Base-by-base conservation (phyloP, 768 basidiomycete species). In the Serendipita vermifera region DNA sequence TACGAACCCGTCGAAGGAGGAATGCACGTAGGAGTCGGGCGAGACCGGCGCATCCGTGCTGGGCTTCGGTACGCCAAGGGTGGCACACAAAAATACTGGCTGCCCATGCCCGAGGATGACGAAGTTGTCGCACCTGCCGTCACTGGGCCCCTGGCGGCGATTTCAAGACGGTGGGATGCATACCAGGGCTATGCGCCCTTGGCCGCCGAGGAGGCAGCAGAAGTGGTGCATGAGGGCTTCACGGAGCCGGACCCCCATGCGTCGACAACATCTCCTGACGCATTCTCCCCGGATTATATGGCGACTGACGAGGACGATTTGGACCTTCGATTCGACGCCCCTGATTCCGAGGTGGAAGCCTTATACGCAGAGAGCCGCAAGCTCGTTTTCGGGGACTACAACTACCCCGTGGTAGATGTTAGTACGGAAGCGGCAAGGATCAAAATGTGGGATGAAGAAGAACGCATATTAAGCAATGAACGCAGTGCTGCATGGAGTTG, bases 1-100 rank as follows among this genome's bases (percentile, higher is more conserved):
- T 99, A 94, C 66, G 96, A 99, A 65, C 94, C 96, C 2, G 88
- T 86, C 36, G 93, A 96, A 65, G 93, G 92, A 1, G 80, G 79
- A 59, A 83, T 98, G 68, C 94, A 99, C 64, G 81, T 90, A 59
- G 96, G 94, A 33, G 75, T 76, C 1, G 93, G 87, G 0, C 75
- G 93, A 32, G 90, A 90, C 54, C 75, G 83, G 33, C 77, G 96
- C 2, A 94, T 98, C 56, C 76, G 83, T 38, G 96, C 96, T 0
- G 96, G 96, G 1, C 72, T 99, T 33, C 77, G 96, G 22, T 99
- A 99, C 64, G 81, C 82, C 43, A 79, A 84, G 55, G 91, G 91
- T n/a, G 96, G 94, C 1, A 79, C 81, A 65, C 75, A 75, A 57
- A 99, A 99, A 70, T 99, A 99, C 68, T 99, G 96, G 96, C 73